Base-by-base conservation (phyloP, 2,329 filamentous ascomycete species). In the Sphaerostilbella broomeana region DNA sequence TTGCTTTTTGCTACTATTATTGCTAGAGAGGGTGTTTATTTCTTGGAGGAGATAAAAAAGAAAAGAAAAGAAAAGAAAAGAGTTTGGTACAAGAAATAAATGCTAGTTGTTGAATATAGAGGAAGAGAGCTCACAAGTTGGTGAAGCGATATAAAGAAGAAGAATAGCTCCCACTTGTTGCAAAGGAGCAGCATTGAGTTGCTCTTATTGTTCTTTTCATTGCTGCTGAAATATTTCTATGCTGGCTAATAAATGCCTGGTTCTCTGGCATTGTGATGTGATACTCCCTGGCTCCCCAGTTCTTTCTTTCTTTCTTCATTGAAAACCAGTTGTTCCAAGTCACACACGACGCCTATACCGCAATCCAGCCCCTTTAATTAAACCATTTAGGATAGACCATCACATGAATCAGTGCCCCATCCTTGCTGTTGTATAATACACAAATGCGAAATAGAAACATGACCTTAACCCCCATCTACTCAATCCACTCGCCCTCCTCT, bases 401-500 rank as follows among this genome's bases (percentile, higher is more conserved):
- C n/a, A n/a, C n/a, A n/a, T n/a, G n/a, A n/a, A n/a, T n/a, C n/a
- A n/a, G n/a, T n/a, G n/a, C n/a, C n/a, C n/a, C n/a, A n/a, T n/a
- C n/a, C n/a, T n/a, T n/a, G n/a, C n/a, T n/a, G n/a, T n/a, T n/a
- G n/a, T n/a, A n/a, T n/a, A 10, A 11, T 16, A n/a, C 13, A 36
- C 27, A 24, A 11, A 22, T 36, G 26, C 3, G n/a, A 31, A 7
- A 11, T 33, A 13, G 15, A 19, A 13, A 37, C 19, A 32, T 21
- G 13, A 30, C 31, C 19, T 28, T 22, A n/a, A 33, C 32, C 24
- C 19, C 12, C 5, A 20, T 18, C 31, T 18, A 48, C 26, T 47
- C 38, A 24, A 56, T 63, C 65, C 70, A 74, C 27, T 63, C 65
- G 35, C 69, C 65, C 28, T 73, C 70, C 30, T 71, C 72, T 3